phyloP scores from a whole-genome alignment of 306 rosid genomes.

The Acacia melanoxylon region DNA sequence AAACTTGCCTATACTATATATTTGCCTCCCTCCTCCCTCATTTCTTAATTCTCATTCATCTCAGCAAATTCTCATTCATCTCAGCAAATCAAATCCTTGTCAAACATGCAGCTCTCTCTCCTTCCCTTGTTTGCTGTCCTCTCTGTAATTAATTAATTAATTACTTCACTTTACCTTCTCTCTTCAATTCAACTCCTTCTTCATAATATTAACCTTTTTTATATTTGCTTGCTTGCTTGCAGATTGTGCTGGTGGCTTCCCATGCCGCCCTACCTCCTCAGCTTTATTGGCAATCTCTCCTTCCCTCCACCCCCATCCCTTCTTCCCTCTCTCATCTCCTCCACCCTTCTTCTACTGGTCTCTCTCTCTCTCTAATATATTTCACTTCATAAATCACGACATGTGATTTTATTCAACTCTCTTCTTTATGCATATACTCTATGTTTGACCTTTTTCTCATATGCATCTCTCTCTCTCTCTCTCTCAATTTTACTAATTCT shows the following conservation, averaged over 20 bases:
- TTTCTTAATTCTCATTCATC: not conserved
- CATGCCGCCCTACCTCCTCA: not conserved
- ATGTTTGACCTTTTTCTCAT: not conserved
- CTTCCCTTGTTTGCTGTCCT: slow-evolving; percentile 42
- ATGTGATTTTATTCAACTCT: not conserved
- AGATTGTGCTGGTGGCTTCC: not conserved
- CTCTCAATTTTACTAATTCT: not conserved
- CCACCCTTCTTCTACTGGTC: not conserved
- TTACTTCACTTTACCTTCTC: no score
- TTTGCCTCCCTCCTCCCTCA: not conserved
- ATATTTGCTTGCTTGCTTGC: slow-evolving; percentile 18
- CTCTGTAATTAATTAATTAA: slow-evolving; percentile 27
- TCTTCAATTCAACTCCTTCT: no score
- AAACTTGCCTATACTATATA: not conserved
- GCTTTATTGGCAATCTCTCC: not conserved
- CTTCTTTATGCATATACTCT: not conserved
- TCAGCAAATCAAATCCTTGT: not conserved
- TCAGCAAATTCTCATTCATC: not conserved
- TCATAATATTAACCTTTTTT: no score
- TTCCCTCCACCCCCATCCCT: not conserved
- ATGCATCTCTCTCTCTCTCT: not conserved
- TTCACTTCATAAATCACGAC: not conserved
- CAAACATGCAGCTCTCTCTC: slow-evolving; percentile 44
- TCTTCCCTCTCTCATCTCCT: not conserved
- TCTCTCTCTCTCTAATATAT: not conserved